Conservation (phyloP, 176 grass and related monocot species). For the Puccinellia tenuiflora region DNA sequence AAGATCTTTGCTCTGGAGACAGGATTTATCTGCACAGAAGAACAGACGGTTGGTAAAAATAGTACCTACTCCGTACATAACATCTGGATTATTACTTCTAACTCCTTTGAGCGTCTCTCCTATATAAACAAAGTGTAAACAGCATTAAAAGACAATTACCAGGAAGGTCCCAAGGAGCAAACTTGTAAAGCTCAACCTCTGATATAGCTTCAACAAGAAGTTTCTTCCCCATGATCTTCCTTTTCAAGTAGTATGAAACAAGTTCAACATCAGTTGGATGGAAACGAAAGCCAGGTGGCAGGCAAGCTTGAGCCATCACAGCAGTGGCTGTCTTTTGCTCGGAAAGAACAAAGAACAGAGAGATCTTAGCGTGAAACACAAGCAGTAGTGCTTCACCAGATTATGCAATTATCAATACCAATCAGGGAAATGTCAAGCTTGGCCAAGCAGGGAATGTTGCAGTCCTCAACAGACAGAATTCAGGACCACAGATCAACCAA, state of each 20-base stretch:
- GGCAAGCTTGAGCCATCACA: slow-evolving; percentile 57
- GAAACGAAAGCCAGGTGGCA: slow-evolving; percentile 88
- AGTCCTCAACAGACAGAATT: neutral
- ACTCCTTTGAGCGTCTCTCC: neutral
- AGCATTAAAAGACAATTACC: slow-evolving; percentile 36
- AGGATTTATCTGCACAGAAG: slow-evolving; percentile 51
- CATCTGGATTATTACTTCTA: neutral
- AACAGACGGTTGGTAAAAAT: neutral
- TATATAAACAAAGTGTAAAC: neutral
- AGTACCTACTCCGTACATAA: no score
- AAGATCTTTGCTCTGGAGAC: slow-evolving; percentile 60
- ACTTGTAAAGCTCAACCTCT: slow-evolving; percentile 84
- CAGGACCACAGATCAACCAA: neutral
- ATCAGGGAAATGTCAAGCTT: neutral
- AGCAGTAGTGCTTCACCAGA: slow-evolving; percentile 22
- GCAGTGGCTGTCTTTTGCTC: slow-evolving; percentile 5
- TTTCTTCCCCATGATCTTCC: slow-evolving; percentile 78
- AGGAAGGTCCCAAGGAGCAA: slow-evolving; percentile 89
- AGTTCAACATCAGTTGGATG: slow-evolving; percentile 94
- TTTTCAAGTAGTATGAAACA: slow-evolving; percentile 80
- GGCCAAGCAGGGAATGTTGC: neutral
- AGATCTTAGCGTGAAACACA: neutral
- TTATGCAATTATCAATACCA: neutral
- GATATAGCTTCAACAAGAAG: slow-evolving; percentile 63
- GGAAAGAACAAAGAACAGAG: slow-evolving; percentile 6